Conservation (phyloP, 345 rosid genomes). For the Acer saccharum region DNA sequence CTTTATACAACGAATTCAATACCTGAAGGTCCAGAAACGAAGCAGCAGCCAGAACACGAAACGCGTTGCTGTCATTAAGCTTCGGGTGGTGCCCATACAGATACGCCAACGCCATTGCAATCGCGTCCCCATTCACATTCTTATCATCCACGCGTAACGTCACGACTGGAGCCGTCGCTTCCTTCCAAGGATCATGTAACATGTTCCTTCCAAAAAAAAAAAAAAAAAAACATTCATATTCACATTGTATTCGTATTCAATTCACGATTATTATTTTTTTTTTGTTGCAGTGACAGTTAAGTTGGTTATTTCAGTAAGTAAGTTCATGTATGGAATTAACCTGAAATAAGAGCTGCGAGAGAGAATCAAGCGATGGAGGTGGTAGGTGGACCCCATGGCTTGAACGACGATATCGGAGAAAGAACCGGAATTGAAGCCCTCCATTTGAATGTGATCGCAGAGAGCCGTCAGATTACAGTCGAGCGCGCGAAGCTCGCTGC, state of each 20-base stretch:
- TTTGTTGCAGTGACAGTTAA: not conserved
- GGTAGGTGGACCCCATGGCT: slow-evolving; percentile 84
- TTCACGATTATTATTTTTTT: not conserved
- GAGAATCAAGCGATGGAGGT: slow-evolving; percentile 88
- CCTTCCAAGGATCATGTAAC: slow-evolving; percentile 98
- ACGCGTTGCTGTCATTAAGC: slow-evolving; percentile 85
- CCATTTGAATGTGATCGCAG: slow-evolving; percentile 88
- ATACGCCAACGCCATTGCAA: slow-evolving; percentile 83
- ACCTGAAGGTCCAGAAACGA: slow-evolving; percentile 99
- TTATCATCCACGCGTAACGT: slow-evolving; percentile 83
- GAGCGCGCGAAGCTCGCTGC: slow-evolving; percentile 67
- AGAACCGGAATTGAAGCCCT: slow-evolving; percentile 80
- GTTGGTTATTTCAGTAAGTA: not conserved
- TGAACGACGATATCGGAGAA: slow-evolving; percentile 90
- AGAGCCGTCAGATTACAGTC: slow-evolving; percentile 89
- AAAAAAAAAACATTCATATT: not conserved
- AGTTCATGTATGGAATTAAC: slow-evolving; percentile 27
- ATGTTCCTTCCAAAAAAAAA: slow-evolving; percentile 55
- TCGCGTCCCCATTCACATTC: slow-evolving; percentile 85
- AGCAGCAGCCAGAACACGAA: slow-evolving; percentile 94
- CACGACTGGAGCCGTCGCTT: slow-evolving; percentile 76
- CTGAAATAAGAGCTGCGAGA: slow-evolving; percentile 97
- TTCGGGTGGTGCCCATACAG: slow-evolving; percentile 87
- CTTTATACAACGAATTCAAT: not conserved
- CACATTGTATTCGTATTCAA: not conserved